Evolutionary conservation across 2,329 filamentous ascomycete genomes (phyloP).

Genomic region (Aspergillus versicolor): DNA sequence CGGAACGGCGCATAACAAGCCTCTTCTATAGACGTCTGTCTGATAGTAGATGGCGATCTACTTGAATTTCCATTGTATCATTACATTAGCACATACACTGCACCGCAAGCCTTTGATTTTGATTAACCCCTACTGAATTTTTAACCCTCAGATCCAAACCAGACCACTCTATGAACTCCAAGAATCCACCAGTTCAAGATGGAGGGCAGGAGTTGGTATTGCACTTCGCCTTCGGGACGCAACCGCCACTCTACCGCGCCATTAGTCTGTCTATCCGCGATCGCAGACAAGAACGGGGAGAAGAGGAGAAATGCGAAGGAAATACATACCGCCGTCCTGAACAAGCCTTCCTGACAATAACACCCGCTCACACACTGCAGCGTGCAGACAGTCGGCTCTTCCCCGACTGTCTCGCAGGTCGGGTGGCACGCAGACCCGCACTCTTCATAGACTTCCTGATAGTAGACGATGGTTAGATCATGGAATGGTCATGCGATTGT

Average conservation of each 20-base stretch:
- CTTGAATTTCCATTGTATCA: no score
- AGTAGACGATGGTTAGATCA: not conserved
- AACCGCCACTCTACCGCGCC: not conserved
- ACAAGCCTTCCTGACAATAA: constrained; percentile 1
- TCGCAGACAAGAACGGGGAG: not conserved
- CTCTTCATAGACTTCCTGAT: not conserved
- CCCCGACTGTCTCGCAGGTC: constrained; percentile 3
- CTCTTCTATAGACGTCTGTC: no score
- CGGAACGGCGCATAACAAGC: no score
- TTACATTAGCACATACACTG: no score
- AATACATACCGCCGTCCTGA: not conserved
- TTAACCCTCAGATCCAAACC: no score
- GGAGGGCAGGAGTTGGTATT: not conserved
- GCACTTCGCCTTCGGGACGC: not conserved
- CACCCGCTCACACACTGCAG: constrained; percentile 6
- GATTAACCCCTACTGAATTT: no score
- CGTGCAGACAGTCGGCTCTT: not conserved
- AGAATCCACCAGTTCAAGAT: not conserved
- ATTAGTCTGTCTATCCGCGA: not conserved
- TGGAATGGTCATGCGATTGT: no score
- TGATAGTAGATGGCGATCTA: no score
- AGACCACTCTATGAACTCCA: not conserved
- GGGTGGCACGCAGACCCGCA: constrained; percentile 9
- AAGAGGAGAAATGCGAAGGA: not conserved
- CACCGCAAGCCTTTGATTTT: no score